These are phyloP conservation scores for Cadophora sp. DNA, from an alignment of 2,329 filamentous ascomycete species.

Conservation along the genomic window DNA sequence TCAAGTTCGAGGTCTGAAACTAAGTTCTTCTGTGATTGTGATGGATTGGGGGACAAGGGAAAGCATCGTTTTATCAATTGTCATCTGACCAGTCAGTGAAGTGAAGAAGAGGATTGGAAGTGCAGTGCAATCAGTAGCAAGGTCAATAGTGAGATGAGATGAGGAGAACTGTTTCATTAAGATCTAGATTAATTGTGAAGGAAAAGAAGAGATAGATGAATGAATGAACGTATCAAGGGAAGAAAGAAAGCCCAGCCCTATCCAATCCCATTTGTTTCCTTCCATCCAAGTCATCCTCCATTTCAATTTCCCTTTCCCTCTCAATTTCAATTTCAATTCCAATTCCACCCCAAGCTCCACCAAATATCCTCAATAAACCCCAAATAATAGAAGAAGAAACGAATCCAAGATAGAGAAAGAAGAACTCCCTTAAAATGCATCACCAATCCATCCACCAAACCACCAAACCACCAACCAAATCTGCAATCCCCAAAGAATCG, in stretches of 20 bases:
- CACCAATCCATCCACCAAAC: background rate
- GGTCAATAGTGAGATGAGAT: too few species aligned
- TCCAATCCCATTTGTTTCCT: background rate
- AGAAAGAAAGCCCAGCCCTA: background rate
- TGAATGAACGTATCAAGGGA: background rate
- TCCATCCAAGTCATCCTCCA: background rate
- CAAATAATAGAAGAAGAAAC: too few species aligned
- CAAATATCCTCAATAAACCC: too few species aligned
- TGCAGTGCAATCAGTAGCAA: too few species aligned
- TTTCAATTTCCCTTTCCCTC: background rate
- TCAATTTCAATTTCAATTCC: too few species aligned
- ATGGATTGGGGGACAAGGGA: too few species aligned
- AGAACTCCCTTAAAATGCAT: background rate
- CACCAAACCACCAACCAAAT: too few species aligned
- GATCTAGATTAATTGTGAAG: background rate
- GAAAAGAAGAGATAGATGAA: background rate
- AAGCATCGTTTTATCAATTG: too few species aligned
- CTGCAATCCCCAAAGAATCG: background rate
- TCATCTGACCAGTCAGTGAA: too few species aligned
- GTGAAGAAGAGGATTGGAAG: too few species aligned
- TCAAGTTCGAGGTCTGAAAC: too few species aligned
- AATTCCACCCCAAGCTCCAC: background rate
- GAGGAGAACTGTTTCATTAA: background rate
- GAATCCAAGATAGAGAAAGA: background rate
- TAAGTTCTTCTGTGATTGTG: too few species aligned